Base-by-base conservation (phyloP, 345 rosid species). In the Gossypium australe region DNA sequence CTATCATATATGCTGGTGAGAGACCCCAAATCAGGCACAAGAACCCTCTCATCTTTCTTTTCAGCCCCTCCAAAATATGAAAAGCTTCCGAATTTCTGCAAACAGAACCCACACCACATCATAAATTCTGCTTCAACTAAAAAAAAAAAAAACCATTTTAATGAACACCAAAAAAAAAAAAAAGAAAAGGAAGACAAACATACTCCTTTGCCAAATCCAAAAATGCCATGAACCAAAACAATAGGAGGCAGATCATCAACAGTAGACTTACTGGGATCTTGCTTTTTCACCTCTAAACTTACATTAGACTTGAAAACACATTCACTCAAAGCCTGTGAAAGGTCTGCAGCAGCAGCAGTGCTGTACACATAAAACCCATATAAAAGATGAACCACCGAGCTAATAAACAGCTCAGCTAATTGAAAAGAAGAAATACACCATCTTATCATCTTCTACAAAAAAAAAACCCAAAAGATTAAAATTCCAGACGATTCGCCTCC, bases 181-280 rank as follows among this genome's bases (percentile, higher is more conserved):
- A 45, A 45, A 14, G 7, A 57, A 59, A 47, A 9, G 64, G 10
- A 27, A 51, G 51, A 47, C 71, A 25, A 17, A 72, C 78, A 48
- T 75, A 96, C 99, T 90, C 98, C 99, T 87, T 96, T 88, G 13
- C 99, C 99, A 82, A 96, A 96, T 74, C 99, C 99, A 65, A 96
- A 96, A 84, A 96, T 96, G 57, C 99, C 99, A 83, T 96, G 99
- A 34, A 96, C 92, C 65, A 96, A 68, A 38, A 96, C 99, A 76
- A 96, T 92, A 24, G 98, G 99, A 82, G 97, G 91, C 79, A 93
- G 63, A 79, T 76, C 86, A 78, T 44, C 77, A 70, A 57, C 78
- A 60, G 69, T 73, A 22, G 80, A 72, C 45, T 13, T 74, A 22
- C 17, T 24, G 43, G 77, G 71, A 13, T 78, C 82, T 38, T 81